These are phyloP conservation scores for Buddleja alternifolia DNA, from an alignment of 257 asterid genomes.

Conservation along the genomic window DNA sequence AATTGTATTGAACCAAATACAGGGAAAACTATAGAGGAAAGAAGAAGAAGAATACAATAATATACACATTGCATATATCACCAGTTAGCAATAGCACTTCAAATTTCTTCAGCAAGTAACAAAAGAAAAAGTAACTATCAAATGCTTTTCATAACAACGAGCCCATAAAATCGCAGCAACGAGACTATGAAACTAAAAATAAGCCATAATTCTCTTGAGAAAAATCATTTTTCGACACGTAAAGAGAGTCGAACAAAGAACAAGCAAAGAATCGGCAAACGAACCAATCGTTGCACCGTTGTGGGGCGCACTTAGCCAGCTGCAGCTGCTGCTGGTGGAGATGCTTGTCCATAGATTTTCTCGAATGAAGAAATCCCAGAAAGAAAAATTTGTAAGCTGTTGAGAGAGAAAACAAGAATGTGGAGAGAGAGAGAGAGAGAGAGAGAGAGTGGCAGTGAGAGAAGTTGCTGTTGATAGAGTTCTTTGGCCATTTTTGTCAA, in stretches of 20 bases:
- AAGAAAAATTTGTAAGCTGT: conserved; percentile 30
- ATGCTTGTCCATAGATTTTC: conserved; percentile 61
- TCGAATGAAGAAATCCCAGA: conserved; percentile 27
- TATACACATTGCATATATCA: too few relatives aligned
- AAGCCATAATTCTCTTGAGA: background rate
- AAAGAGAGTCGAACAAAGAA: background rate
- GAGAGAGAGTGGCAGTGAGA: conserved; percentile 40
- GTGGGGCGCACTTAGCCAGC: conserved; percentile 46
- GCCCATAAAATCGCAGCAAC: conserved; percentile 1
- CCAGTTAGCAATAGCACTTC: too few relatives aligned
- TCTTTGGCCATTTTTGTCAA: conserved; percentile 66
- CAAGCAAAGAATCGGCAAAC: conserved; percentile 25
- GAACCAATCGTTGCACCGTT: conserved; percentile 69
- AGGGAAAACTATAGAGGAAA: background rate
- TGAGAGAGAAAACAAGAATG: conserved; percentile 45
- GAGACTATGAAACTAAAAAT: background rate
- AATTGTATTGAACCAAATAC: background rate
- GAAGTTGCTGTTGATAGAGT: conserved; percentile 37
- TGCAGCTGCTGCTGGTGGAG: conserved; percentile 55
- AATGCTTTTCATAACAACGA: background rate
- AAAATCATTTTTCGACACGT: background rate
- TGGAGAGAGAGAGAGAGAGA: conserved; percentile 36
- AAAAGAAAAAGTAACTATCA: background rate
- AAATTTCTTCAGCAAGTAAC: background rate
- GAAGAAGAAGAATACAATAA: background rate